Evolutionary conservation across 2,329 filamentous ascomycete genomes (phyloP).

Genomic region (Zymoseptoria tritici): DNA sequence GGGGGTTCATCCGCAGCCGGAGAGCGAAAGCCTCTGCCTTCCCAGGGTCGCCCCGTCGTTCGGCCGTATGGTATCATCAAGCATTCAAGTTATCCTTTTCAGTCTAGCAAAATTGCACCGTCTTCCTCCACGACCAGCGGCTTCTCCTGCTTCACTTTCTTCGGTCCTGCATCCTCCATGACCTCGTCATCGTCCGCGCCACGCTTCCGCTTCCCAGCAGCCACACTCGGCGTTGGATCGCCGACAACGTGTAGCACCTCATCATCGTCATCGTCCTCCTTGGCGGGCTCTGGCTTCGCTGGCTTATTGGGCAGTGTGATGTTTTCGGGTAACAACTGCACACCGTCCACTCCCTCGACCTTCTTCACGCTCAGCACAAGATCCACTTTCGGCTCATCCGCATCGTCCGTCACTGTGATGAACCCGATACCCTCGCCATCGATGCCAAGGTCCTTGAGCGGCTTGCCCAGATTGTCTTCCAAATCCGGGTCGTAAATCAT

Average conservation of each 20-base stretch:
- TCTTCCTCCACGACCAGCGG: constrained; percentile 21
- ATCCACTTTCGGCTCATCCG: constrained; percentile 74
- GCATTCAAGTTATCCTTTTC: constrained; percentile 6
- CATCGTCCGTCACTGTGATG: constrained; percentile 75
- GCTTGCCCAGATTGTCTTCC: constrained; percentile 76
- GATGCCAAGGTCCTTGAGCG: constrained; percentile 69
- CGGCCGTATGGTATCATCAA: background rate
- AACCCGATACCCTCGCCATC: constrained; percentile 56
- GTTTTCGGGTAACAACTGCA: constrained; percentile 12
- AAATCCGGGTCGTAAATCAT: constrained; percentile 87
- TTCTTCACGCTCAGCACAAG: constrained; percentile 51
- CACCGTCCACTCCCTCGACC: constrained; percentile 4
- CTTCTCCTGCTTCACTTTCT: constrained; percentile 18
- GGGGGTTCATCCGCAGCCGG: background rate
- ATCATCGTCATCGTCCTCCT: constrained; percentile 12
- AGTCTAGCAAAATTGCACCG: constrained; percentile 27
- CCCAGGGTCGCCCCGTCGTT: background rate
- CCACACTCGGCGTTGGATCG: background rate
- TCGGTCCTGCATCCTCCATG: constrained; percentile 16
- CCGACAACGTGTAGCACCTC: constrained; percentile 1
- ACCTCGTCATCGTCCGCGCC: constrained; percentile 21
- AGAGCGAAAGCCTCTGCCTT: background rate
- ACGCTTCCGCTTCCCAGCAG: constrained; percentile 22
- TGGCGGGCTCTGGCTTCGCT: constrained; percentile 12
- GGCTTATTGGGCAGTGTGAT: constrained; percentile 18